Percentiles rank a stretch among this genome's conserved stretches.
phyloP scores from a whole-genome alignment of 768 basidiomycete genomes.

The Tricholoma sp. region DNA sequence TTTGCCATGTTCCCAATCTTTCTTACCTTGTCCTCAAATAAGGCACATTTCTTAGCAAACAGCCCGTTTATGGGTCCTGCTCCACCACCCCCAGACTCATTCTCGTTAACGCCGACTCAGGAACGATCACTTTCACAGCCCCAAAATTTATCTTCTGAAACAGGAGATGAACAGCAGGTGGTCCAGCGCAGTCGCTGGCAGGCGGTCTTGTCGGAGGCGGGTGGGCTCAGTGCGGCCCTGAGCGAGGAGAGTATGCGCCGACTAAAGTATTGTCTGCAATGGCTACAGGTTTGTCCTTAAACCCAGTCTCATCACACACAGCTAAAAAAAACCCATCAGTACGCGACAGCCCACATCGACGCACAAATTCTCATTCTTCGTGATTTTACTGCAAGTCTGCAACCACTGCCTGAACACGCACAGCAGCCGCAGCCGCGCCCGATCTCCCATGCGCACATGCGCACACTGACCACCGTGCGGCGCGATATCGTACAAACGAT shows the following conservation, averaged over 20 bases:
- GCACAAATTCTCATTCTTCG: constrained; percentile 81
- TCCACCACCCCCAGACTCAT: constrained; percentile 25
- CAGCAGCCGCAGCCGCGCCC: constrained; percentile 24
- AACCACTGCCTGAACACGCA: constrained; percentile 38
- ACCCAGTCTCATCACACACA: neutral
- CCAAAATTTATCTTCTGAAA: neutral
- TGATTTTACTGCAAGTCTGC: constrained; percentile 73
- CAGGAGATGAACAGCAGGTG: constrained; percentile 44
- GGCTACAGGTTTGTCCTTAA: constrained; percentile 64
- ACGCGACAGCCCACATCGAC: constrained; percentile 84
- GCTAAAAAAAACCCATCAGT: constrained; percentile 37
- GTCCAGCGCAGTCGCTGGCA: constrained; percentile 82
- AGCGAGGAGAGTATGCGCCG: constrained; percentile 90
- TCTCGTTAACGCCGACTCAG: constrained; percentile 21
- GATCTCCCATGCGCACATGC: constrained; percentile 45
- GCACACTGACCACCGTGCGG: constrained; percentile 69
- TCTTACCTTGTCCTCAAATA: neutral
- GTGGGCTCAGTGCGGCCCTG: constrained; percentile 81
- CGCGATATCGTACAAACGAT: constrained; percentile 86
- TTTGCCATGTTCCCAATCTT: constrained; percentile 9
- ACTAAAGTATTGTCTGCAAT: constrained; percentile 80
- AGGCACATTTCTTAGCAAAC: constrained; percentile 18
- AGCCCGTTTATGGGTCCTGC: constrained; percentile 31
- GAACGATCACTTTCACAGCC: constrained; percentile 2
- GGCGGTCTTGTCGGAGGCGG: constrained; percentile 77